A percentile compares a stretch with the other conserved stretches of the same genome.
These are phyloP conservation scores for Alternaria sp. DNA, from an alignment of 2,329 filamentous ascomycete species.

Conservation along the genomic window DNA sequence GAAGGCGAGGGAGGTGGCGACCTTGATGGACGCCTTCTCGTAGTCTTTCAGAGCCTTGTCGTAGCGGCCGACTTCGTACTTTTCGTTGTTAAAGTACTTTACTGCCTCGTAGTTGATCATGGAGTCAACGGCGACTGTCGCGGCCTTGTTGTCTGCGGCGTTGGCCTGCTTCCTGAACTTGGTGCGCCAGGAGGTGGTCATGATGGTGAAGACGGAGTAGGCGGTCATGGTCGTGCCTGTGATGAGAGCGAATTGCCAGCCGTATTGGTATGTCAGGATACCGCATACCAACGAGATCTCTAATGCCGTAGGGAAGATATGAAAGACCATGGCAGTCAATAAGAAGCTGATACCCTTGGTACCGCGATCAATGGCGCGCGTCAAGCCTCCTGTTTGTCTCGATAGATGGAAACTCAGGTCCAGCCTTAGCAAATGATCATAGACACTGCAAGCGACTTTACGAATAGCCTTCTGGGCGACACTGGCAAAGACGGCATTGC, in stretches of 20 bases:
- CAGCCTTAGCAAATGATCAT: slow-evolving; percentile 84
- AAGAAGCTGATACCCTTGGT: slow-evolving; percentile 99
- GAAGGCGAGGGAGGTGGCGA: slow-evolving; percentile 89
- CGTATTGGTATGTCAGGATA: slow-evolving; percentile 96
- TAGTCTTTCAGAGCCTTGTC: slow-evolving; percentile 86
- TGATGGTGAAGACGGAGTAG: slow-evolving; percentile 96
- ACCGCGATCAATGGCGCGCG: slow-evolving; percentile 91
- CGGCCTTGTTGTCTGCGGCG: slow-evolving; percentile 92
- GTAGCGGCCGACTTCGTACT: slow-evolving; percentile 89
- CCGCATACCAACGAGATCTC: slow-evolving; percentile 96
- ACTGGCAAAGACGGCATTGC: slow-evolving; percentile 95
- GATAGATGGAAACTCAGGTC: slow-evolving; percentile 94
- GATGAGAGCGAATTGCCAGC: slow-evolving; percentile 87
- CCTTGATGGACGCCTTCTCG: slow-evolving; percentile 94
- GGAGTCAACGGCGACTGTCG: slow-evolving; percentile 93
- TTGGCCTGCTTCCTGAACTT: slow-evolving; percentile 96
- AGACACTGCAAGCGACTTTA: slow-evolving; percentile 88
- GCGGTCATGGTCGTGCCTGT: slow-evolving; percentile 89
- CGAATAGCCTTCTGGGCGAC: slow-evolving; percentile 97
- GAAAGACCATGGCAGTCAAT: slow-evolving; percentile 97
- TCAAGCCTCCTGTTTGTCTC: slow-evolving; percentile 93
- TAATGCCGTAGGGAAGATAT: slow-evolving; percentile 89
- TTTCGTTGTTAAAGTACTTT: slow-evolving; percentile 99
- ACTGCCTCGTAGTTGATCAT: slow-evolving; percentile 99
- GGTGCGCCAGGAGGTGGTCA: slow-evolving; percentile 95